These are phyloP conservation scores for Azolla pinnata DNA, from an alignment of 75 land plant genomes.

Conservation along the genomic window DNA sequence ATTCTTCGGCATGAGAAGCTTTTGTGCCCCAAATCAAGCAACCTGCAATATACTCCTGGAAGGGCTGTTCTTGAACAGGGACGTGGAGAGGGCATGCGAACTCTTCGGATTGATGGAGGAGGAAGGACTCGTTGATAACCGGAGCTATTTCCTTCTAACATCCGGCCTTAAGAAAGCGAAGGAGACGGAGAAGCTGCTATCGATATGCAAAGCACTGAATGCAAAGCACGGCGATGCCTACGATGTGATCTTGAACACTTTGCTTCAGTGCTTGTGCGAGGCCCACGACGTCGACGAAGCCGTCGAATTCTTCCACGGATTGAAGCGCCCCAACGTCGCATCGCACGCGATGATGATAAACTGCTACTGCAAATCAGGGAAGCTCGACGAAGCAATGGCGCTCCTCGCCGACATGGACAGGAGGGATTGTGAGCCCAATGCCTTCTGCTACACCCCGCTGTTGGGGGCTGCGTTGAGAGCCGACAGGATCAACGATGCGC, in stretches of 20 bases:
- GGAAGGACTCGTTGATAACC: slow-evolving; percentile 17
- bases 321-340: slow-evolving; percentile 27
- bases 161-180: slow-evolving; percentile 38
- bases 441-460: slow-evolving; percentile 27
- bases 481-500: slow-evolving; percentile 29
- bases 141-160: slow-evolving; percentile 35
- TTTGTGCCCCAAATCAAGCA: slow-evolving; percentile 25
- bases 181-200: slow-evolving; percentile 31
- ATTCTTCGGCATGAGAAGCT: slow-evolving; percentile 22
- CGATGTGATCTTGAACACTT: slow-evolving; percentile 33
- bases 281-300: slow-evolving; percentile 30
- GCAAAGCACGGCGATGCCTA: slow-evolving; percentile 24
- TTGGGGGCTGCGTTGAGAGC: slow-evolving; percentile 27
- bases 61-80: slow-evolving; percentile 54
- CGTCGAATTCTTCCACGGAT: slow-evolving; percentile 19
- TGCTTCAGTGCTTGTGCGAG: slow-evolving; percentile 35
- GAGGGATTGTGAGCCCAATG: slow-evolving; percentile 42
- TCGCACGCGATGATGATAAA: slow-evolving; percentile 52
- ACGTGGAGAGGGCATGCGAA: slow-evolving; percentile 32
- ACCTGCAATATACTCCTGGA: slow-evolving; percentile 49
- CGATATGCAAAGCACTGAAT: slow-evolving; percentile 25
- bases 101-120: slow-evolving; percentile 29
- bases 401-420: slow-evolving; percentile 45
- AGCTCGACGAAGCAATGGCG: slow-evolving; percentile 32
- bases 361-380: slow-evolving; percentile 48